phyloP scores from a whole-genome alignment of 768 basidiomycete genomes.

The Baorangia bicolor region DNA sequence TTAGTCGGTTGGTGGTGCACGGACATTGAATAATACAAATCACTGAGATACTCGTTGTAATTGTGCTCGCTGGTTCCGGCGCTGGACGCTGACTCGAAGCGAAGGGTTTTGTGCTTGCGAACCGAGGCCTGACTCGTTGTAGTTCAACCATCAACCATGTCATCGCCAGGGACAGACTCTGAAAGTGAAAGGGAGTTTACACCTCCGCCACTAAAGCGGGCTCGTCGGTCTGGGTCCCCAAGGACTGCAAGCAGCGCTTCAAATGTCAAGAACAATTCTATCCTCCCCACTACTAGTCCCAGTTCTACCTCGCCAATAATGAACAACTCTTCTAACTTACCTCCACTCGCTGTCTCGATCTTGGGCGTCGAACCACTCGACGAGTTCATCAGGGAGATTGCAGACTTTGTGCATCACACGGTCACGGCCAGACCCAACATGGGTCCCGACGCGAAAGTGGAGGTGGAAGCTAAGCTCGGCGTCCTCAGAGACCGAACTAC shows the following conservation, averaged over 20 bases:
- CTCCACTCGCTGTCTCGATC: conserved; percentile 75
- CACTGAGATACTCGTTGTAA: background rate
- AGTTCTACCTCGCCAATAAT: conserved; percentile 19
- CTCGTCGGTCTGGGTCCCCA: conserved; percentile 35
- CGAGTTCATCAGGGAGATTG: conserved; percentile 90
- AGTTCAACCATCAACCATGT: conserved; percentile 22
- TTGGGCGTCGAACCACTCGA: conserved; percentile 89
- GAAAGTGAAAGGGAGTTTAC: conserved; percentile 26
- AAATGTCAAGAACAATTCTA: conserved; percentile 21
- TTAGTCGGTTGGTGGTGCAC: conserved; percentile 63
- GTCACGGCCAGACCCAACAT: conserved; percentile 56
- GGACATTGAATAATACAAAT: conserved; percentile 37
- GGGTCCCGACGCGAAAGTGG: conserved; percentile 52
- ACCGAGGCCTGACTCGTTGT: background rate
- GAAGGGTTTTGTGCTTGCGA: background rate
- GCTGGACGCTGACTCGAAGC: background rate
- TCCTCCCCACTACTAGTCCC: conserved; percentile 8
- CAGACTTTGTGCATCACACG: conserved; percentile 82
- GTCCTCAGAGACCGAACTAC: conserved; percentile 57
- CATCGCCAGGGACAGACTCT: conserved; percentile 29
- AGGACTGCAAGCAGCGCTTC: conserved; percentile 22
- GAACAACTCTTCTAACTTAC: conserved; percentile 37
- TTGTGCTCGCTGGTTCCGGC: background rate
- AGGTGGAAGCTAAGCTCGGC: conserved; percentile 92
- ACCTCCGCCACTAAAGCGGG: conserved; percentile 39